Evolutionary conservation across 805 yeast genomes (phyloP), one percentile per base, ranked within the genome.

Genomic region (Starmerella apicola): DNA sequence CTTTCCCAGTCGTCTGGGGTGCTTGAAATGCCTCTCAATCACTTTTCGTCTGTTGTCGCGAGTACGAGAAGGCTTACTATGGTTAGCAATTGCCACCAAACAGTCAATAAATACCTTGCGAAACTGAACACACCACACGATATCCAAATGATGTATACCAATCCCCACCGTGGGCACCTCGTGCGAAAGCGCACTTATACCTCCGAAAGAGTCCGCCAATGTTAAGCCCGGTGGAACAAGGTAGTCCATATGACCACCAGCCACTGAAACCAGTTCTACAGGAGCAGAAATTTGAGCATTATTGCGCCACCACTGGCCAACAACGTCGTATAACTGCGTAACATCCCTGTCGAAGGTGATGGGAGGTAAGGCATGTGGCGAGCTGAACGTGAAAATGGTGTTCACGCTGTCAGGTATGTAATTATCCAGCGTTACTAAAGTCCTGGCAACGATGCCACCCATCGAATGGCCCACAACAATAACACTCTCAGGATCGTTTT

Each of bases 361-460:
- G 0, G 98, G 96, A 0, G 96, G 79, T 1, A 83, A 81, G 1
- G 86, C 73, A 56, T 91, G 97, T 0, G 98, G 98, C 0, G 96
- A 74, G 0, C 95, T 79, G 27, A 88, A 62, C 0, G 97, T 86
- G 18, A 86, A 49, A 13, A 88, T 78, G 0, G 95, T 78, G 53
- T 82, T 85, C 17, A 91, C 75, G 1, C 95, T 79, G 18, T 69
- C 72, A 3, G 70, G 70, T 1, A 65, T 52, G 55, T 83, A 86
- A 53, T 84, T 86, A 1, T 84, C 80, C 38, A 88, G 60, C 0
- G 93, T 76, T 5, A 83, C 68, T 74, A 86, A 74, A 0, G 83
- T 77, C 43, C 97, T 67, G 3, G 95, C 81, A 1, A 91, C 97
- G 15, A 88, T 72, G 3, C 98, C 98, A 31, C 98, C 98, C 98